Evolutionary conservation across 352 stramenopile species (phyloP), one percentile per base, ranked within the genome.

Genomic region (Blastocystis sp.): DNA sequence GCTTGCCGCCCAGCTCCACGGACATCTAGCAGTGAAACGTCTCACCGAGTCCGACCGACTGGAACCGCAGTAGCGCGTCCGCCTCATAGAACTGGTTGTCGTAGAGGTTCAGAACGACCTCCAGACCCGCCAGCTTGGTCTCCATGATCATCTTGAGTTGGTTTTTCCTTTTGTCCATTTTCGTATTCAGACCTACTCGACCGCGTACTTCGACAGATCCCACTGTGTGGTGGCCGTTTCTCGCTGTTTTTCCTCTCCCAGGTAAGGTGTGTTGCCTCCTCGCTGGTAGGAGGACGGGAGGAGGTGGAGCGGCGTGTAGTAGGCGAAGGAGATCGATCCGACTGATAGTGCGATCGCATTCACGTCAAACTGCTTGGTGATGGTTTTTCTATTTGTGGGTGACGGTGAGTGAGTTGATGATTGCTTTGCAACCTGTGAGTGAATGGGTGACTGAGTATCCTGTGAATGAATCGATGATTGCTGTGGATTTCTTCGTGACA

Each of bases 261-360:
- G 21, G 27, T 63, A 54, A 29, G 69, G 69, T 24, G 56, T 64
- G 9, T 40, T 44, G 0, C 18, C 36, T 27, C 44, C 21, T 18
- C 46, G 40, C 42, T 81, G 69, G 42, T 81, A 81, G n/a, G 63
- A 48, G n/a, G 69, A 81, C 1, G 69, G 69, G 18, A 81, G 18
- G 14, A 81, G 46, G 40, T 61, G 29, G 16, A 48, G 44, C 1
- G 69, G 69, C 69, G 63, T 81, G 32, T n/a, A 81, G 29, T 81
- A 81, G 46, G 69, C 63, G 34, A 81, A 81, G 14, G 34, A 34
- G 3, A 81, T 18, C 9, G 27, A 63, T 4, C 49, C 49, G n/a
- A 81, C 14, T 4, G 4, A 49, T n/a, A 81, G 18, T 24, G 69
- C n/a, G 8, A 81, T 40, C 14, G 42, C 49, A 44, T 81, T 81